Percentiles rank a stretch among this genome's conserved stretches.
These are phyloP conservation scores for Paramecium pentaurelia DNA, from an alignment of 73 alveolate genomes.

Conservation along the genomic window DNA sequence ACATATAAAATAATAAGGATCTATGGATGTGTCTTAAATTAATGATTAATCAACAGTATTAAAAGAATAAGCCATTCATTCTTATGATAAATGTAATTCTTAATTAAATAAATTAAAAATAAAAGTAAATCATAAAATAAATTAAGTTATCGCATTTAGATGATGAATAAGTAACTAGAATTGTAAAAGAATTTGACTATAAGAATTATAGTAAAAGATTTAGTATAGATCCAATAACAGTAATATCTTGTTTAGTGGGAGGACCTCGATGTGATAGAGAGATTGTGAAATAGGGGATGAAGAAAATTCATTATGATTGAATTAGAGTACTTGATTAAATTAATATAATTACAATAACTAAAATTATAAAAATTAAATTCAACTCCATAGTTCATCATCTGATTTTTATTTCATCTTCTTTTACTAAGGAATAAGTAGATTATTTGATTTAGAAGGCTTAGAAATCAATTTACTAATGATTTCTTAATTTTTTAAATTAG, in stretches of 20 bases:
- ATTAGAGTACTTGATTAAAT: neutral
- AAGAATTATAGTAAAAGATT: conserved; percentile 16
- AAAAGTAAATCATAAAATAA: neutral
- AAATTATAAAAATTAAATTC: neutral
- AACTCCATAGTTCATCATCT: neutral
- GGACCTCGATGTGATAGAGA: conserved; percentile 48
- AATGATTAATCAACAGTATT: neutral
- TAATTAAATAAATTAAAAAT: neutral
- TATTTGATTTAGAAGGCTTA: neutral
- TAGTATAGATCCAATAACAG: conserved; percentile 45
- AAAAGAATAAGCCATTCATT: conserved; percentile 19
- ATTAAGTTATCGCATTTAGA: neutral
- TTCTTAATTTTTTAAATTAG: neutral
- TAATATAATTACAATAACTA: neutral
- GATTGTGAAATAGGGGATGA: conserved; percentile 32
- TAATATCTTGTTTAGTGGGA: conserved; percentile 18
- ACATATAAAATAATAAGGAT: neutral
- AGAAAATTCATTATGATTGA: neutral
- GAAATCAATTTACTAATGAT: neutral
- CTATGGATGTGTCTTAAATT: neutral
- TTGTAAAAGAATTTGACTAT: conserved; percentile 16
- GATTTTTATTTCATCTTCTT: neutral
- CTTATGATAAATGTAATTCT: neutral
- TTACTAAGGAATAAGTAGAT: neutral
- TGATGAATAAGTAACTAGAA: conserved; percentile 17